Evolutionary conservation across 2,329 filamentous ascomycete species (phyloP).

Genomic region (Calonectria multiphialidica): DNA sequence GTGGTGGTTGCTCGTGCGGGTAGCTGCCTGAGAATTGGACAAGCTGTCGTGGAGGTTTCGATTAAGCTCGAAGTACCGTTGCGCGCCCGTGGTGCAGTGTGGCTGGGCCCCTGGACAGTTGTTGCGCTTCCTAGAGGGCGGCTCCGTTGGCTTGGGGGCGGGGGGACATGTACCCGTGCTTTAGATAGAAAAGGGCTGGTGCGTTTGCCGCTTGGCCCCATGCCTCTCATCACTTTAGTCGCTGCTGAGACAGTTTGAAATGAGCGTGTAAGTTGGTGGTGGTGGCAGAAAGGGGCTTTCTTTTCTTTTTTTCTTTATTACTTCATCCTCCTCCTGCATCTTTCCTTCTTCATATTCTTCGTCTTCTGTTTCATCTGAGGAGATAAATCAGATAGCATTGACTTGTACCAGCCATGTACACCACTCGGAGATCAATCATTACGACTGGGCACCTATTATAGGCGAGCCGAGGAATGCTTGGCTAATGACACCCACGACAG

Average conservation of each 20-base stretch:
- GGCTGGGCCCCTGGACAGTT: constrained; percentile 9
- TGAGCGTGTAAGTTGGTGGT: neutral
- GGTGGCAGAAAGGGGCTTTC: neutral
- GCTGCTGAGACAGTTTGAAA: neutral
- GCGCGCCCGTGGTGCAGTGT: neutral
- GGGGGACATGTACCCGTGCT: neutral
- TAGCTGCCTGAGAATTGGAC: constrained; percentile 23
- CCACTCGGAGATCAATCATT: too few species aligned
- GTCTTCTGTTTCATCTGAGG: too few species aligned
- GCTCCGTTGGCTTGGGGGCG: neutral
- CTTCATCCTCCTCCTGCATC: neutral
- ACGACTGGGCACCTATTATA: too few species aligned
- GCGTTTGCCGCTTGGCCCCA: neutral
- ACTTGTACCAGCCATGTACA: too few species aligned
- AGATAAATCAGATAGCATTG: too few species aligned
- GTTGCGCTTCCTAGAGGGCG: neutral
- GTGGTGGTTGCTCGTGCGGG: constrained; percentile 12
- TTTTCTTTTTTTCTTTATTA: neutral
- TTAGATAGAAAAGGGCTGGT: neutral
- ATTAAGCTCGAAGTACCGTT: constrained; percentile 21
- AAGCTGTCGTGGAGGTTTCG: constrained; percentile 29
- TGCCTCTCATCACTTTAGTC: neutral
- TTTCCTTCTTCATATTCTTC: too few species aligned
- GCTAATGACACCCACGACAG: too few species aligned
- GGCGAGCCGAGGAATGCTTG: too few species aligned